These are phyloP conservation scores for Bonia amplexicaulis DNA, from an alignment of 176 grass and related monocot species.

Conservation along the genomic window DNA sequence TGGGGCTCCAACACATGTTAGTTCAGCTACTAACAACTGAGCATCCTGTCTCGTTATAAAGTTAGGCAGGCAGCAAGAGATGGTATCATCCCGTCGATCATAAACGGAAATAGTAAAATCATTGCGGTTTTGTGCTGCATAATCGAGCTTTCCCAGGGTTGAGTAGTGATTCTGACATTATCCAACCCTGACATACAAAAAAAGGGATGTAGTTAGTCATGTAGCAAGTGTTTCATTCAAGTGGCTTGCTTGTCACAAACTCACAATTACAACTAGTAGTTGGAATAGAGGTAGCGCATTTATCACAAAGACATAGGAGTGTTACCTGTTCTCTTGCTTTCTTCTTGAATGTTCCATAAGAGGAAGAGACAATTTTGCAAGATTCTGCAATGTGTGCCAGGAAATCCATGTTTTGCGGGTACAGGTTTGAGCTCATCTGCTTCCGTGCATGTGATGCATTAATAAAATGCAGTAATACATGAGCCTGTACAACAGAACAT, in stretches of 20 bases:
- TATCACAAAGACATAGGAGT: slow-evolving; percentile 10
- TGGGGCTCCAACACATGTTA: slow-evolving; percentile 28
- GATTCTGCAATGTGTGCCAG: slow-evolving; percentile 81
- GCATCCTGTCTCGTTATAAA: slow-evolving; percentile 10
- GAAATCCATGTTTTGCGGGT: slow-evolving; percentile 59
- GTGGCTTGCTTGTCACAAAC: neutral
- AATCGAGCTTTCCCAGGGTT: slow-evolving; percentile 76
- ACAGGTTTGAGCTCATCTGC: slow-evolving; percentile 27
- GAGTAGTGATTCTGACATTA: slow-evolving; percentile 80
- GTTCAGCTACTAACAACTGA: slow-evolving; percentile 33
- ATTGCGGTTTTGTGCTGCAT: slow-evolving; percentile 46
- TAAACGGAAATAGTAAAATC: slow-evolving; percentile 12
- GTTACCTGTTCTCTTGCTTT: slow-evolving; percentile 91
- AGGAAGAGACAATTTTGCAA: slow-evolving; percentile 80
- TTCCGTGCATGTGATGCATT: slow-evolving; percentile 64
- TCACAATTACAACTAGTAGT: slow-evolving; percentile 18
- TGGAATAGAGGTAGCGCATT: slow-evolving; percentile 14
- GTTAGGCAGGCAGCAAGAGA: slow-evolving; percentile 10
- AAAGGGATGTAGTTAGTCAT: slow-evolving; percentile 23
- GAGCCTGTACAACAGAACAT: slow-evolving; percentile 48
- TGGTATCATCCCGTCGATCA: neutral
- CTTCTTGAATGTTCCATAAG: slow-evolving; percentile 85
- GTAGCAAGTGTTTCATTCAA: neutral
- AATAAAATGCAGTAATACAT: slow-evolving; percentile 87
- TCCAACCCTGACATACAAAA: slow-evolving; percentile 69